phyloP scores from a whole-genome alignment of 192 early-diverging fungal species.

The Funneliformis geosporum region DNA sequence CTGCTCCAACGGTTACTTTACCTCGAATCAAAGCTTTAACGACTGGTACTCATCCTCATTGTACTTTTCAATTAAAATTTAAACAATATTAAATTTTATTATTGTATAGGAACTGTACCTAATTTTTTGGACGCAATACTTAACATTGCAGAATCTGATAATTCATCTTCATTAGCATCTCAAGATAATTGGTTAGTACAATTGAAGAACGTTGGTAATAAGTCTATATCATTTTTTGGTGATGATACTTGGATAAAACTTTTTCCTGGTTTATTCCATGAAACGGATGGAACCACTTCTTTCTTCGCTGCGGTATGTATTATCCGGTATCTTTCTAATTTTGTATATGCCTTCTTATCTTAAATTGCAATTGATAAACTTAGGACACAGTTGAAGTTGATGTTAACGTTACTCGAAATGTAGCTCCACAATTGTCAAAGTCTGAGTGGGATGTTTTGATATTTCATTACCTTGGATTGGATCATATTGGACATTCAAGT shows the following conservation, averaged over 20 bases:
- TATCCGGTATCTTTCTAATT: slow-evolving; percentile 16
- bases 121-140: slow-evolving; percentile 80
- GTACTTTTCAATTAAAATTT: not conserved
- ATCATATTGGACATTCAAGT: slow-evolving; percentile 78
- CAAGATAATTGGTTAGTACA: slow-evolving; percentile 81
- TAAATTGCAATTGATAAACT: not conserved
- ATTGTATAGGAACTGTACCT: slow-evolving; percentile 60
- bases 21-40: slow-evolving; percentile 81
- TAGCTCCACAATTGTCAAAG: slow-evolving; percentile 55
- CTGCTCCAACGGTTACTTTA: slow-evolving; percentile 78
- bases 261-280: slow-evolving; percentile 69
- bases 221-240: slow-evolving; percentile 78
- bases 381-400: slow-evolving; percentile 79
- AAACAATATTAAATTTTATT: not conserved
- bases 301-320: slow-evolving; percentile 75
- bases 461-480: slow-evolving; percentile 80
- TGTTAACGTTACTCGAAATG: slow-evolving; percentile 69
- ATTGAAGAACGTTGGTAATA: slow-evolving; percentile 48
- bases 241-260: slow-evolving; percentile 95
- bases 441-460: slow-evolving; percentile 72
- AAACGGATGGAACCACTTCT: slow-evolving; percentile 64
- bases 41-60: slow-evolving; percentile 52
- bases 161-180: slow-evolving; percentile 52
- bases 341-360: not conserved
- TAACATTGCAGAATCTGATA: slow-evolving; percentile 79